Conservation (phyloP, 192 early-diverging fungal species). For the Jimgerdemannia flammicorona region DNA sequence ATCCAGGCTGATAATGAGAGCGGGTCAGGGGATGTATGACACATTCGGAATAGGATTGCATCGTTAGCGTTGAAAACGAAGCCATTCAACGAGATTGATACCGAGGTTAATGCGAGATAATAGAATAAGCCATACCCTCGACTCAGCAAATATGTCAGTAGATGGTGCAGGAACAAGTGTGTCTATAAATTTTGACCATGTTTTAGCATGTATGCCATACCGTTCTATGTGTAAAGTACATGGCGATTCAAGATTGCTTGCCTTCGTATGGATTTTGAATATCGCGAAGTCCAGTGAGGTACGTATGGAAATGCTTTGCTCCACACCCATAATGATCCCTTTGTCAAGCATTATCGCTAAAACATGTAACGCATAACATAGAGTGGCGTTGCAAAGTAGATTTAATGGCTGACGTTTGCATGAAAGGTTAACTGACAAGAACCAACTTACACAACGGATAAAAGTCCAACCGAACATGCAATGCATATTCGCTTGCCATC, state of each 20-base stretch:
- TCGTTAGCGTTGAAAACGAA: no score
- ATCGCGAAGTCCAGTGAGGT: conserved; percentile 53
- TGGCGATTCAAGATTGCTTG: conserved; percentile 17
- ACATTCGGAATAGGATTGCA: no score
- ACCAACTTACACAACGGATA: conserved; percentile 67
- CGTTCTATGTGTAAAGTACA: neutral
- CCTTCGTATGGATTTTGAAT: conserved; percentile 66
- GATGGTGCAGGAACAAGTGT: conserved; percentile 70
- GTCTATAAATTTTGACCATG: conserved; percentile 39
- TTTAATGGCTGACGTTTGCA: neutral
- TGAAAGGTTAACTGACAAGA: neutral
- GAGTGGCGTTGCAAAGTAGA: no score
- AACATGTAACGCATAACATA: no score
- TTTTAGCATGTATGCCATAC: neutral
- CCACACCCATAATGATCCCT: conserved; percentile 75
- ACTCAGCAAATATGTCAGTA: conserved; percentile 58
- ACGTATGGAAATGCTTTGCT: conserved; percentile 56
- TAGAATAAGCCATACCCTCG: conserved; percentile 24
- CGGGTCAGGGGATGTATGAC: neutral
- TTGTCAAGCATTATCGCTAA: conserved; percentile 65
- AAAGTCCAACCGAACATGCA: conserved; percentile 66
- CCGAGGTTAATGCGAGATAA: neutral
- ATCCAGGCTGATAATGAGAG: conserved; percentile 28
- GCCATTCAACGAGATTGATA: neutral
- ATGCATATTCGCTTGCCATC: conserved; percentile 21